Base-by-base conservation (phyloP, 2,329 filamentous ascomycete species). In the Sporothrix dimorphospora region DNA sequence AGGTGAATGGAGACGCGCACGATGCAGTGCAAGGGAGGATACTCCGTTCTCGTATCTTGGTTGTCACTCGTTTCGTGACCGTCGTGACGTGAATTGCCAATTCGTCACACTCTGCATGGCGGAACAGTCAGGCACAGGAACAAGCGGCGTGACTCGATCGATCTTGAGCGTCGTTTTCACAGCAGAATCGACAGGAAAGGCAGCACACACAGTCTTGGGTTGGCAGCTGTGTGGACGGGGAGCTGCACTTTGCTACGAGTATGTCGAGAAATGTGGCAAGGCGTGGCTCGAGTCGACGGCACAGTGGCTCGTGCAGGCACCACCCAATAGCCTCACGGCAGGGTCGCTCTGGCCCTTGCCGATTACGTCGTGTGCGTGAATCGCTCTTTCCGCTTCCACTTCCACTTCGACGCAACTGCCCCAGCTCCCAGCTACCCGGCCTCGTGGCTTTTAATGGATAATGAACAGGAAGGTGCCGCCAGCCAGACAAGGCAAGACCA, bases 121-220 rank as follows among this genome's bases (percentile, higher is more conserved):
- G 27, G 34, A 9, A 69, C 9, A 9, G 30, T 5, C 66, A 69
- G 66, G 47, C 19, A 68, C 66, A 68, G 65, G 30, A n/a, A 69
- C 65, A 55, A 9, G 34, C 66, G 16, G 49, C 49, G 67, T 59
- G 49, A 69, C 67, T 45, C 67, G 67, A 69, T 69, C 67, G 67
- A 69, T 69, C 67, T 45, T 57, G 67, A 47, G 67, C 51, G 14
- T 21, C 51, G 49, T 47, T 45, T 45, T 57, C 67, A 69, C 67
- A 57, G 21, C 67, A 69, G 49, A 30, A 8, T 16, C n/a, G 2
- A 16, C 65, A 67, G 30, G 30, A 34, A 16, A n/a, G 24, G 14
- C 24, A 19, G 6, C 45, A 51, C 42, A 34, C 42, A 66, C 24
- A 16, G 19, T 42, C 66, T 9, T 40, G 40, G 24, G 49, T 24